phyloP scores from a whole-genome alignment of 1,139 yeast genomes.

The Geotrichum aggregatum region DNA sequence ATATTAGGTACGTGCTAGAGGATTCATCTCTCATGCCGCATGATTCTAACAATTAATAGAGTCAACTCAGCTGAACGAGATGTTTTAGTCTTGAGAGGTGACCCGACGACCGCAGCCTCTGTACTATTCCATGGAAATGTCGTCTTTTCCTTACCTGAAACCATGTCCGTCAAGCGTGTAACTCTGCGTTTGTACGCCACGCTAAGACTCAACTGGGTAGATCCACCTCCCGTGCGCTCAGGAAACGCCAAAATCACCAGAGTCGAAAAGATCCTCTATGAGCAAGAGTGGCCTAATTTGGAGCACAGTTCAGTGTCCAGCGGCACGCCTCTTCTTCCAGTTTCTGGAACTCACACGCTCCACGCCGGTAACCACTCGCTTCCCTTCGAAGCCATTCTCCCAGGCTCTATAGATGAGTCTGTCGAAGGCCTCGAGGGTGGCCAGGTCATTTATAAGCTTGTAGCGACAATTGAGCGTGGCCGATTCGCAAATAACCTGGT shows the following conservation, averaged over 20 bases:
- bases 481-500: constrained; percentile 62
- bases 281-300: constrained; percentile 69
- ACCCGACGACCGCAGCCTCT: constrained; percentile 72
- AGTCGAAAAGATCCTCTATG: constrained; percentile 64
- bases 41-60: constrained; percentile 34
- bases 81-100: constrained; percentile 75
- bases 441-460: constrained; percentile 66
- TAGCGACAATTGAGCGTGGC: constrained; percentile 80
- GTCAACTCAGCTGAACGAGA: constrained; percentile 68
- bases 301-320: constrained; percentile 41
- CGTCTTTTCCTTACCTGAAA: constrained; percentile 72
- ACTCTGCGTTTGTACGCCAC: constrained; percentile 62
- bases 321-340: constrained; percentile 7
- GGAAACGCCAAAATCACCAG: constrained; percentile 48
- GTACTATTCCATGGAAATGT: constrained; percentile 72
- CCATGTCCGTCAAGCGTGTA: constrained; percentile 62
- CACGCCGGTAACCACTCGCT: constrained; percentile 81
- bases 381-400: constrained; percentile 80
- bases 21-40: background rate
- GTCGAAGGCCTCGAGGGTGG: constrained; percentile 89
- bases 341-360: constrained; percentile 33
- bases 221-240: constrained; percentile 40
- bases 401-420: constrained; percentile 82
- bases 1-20: constrained; percentile 11
- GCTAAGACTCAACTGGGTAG: constrained; percentile 48